Evolutionary conservation across 2,329 filamentous ascomycete species (phyloP).

Genomic region (Trichoderma lentiforme): DNA sequence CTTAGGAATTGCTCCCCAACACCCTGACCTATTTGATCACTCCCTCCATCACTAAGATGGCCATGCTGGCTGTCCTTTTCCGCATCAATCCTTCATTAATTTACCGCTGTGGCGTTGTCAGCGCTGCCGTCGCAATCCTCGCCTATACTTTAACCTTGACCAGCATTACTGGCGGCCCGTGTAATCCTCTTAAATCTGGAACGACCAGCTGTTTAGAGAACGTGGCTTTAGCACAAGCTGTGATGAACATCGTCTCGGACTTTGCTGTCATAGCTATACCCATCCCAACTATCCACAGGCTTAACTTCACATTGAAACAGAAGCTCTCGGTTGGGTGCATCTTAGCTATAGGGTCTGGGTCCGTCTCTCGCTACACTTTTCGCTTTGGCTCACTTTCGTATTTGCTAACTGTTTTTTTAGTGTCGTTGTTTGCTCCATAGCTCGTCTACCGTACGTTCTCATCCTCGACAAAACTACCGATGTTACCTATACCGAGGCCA

Average conservation of each 20-base stretch:
- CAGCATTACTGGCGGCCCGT: background rate
- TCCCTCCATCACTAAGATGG: background rate
- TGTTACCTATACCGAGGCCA: background rate
- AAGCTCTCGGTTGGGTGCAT: background rate
- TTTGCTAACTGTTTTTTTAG: background rate
- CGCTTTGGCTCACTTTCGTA: background rate
- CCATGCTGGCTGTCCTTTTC: background rate
- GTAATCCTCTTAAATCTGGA: background rate
- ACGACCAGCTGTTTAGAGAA: background rate
- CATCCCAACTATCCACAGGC: background rate
- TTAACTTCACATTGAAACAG: background rate
- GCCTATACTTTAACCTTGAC: background rate
- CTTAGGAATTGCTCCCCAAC: background rate
- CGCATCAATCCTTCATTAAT: background rate
- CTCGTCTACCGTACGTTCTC: conserved; percentile 19
- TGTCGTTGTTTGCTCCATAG: background rate
- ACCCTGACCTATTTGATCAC: background rate
- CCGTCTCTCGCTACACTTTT: background rate
- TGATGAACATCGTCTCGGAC: background rate
- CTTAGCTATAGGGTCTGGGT: background rate
- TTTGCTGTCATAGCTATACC: background rate
- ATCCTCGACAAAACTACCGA: background rate
- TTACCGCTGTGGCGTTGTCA: background rate
- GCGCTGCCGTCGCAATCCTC: background rate
- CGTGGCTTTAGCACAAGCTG: background rate